Evolutionary conservation across 768 basidiomycete species (phyloP), one percentile per base, ranked within the genome.

Genomic region (Phlegmacium glaucopus): DNA sequence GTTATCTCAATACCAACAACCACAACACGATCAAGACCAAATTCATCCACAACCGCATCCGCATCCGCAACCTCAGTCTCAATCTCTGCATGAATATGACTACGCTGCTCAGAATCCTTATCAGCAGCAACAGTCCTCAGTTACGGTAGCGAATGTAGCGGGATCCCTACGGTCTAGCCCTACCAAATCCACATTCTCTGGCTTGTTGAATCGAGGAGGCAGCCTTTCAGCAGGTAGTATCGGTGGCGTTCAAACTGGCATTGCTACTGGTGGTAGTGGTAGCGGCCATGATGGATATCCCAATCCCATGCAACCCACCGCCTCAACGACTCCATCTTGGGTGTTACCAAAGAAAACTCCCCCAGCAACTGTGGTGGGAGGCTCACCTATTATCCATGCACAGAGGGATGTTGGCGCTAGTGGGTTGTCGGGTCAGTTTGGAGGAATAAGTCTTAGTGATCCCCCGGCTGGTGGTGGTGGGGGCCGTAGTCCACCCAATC

Each of bases 341-440:
- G 69, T 76, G 1, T 50, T 77, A 25, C 75, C 73, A 11, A 76
- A 72, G 69, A 72, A 70, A 47, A 42, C 44, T 35, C 39, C 44
- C 32, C 32, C 32, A 6, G 32, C n/a, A 10, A n/a, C 32, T 4
- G 32, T 10, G 10, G 32, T 6, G n/a, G 32, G 32, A 10, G 32
- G 32, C 6, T 34, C n/a, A 3, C 32, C 32, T 2, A 10, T 11
- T n/a, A 13, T 8, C 30, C 32, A 34, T 34, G 32, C 11, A 34
- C 32, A 34, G n/a, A 34, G 6, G 32, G 32, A 34, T 34, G 32
- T n/a, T 34, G 32, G 32, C 6, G n/a, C 3, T 34, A 34, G 32
- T 34, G 32, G 10, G 32, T 6, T 11, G 32, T 10, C 32, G 32
- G 32, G 32, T 34, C 32, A 34, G 11, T 34, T 34, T n/a, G 11